phyloP scores from a whole-genome alignment of 2,329 filamentous ascomycete species.

The Verticillium dahliae region DNA sequence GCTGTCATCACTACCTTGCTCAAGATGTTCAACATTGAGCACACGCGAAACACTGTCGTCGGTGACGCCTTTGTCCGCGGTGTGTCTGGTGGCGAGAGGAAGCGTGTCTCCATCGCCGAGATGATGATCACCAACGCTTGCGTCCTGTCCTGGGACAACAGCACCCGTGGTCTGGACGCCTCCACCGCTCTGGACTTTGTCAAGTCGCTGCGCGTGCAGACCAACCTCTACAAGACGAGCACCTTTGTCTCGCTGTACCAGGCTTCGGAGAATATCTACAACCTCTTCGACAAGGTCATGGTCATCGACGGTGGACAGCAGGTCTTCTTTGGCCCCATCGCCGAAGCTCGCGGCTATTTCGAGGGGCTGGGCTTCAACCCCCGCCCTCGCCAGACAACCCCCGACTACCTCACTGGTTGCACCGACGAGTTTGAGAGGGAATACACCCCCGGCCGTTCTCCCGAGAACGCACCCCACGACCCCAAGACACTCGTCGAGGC shows the following conservation, averaged over 20 bases:
- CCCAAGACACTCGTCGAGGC: constrained; percentile 62
- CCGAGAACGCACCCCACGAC: constrained; percentile 60
- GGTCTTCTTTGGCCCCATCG: constrained; percentile 66
- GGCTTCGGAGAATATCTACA: constrained; percentile 75
- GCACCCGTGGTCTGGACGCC: constrained; percentile 61
- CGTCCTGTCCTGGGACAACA: constrained; percentile 71
- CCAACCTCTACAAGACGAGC: constrained; percentile 75
- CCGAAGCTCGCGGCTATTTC: constrained; percentile 66
- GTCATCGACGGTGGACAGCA: constrained; percentile 71
- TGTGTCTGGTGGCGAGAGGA: constrained; percentile 72
- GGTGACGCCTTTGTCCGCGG: constrained; percentile 77
- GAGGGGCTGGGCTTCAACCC: constrained; percentile 69
- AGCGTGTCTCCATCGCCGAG: constrained; percentile 77
- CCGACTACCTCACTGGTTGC: constrained; percentile 76
- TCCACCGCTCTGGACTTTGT: constrained; percentile 61
- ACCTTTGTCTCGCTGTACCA: constrained; percentile 86
- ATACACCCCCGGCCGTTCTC: constrained; percentile 61
- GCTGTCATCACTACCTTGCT: constrained; percentile 68
- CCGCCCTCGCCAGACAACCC: constrained; percentile 71
- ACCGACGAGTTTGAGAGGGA: constrained; percentile 80
- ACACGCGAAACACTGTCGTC: constrained; percentile 78
- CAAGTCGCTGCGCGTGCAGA: constrained; percentile 70
- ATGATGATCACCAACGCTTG: constrained; percentile 72
- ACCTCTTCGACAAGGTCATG: constrained; percentile 76
- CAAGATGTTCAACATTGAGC: constrained; percentile 91